A percentile compares a stretch with the other conserved stretches of the same genome.
phyloP scores from a whole-genome alignment of 2,329 filamentous ascomycete genomes.

The Aspergillus novofumigatus region DNA sequence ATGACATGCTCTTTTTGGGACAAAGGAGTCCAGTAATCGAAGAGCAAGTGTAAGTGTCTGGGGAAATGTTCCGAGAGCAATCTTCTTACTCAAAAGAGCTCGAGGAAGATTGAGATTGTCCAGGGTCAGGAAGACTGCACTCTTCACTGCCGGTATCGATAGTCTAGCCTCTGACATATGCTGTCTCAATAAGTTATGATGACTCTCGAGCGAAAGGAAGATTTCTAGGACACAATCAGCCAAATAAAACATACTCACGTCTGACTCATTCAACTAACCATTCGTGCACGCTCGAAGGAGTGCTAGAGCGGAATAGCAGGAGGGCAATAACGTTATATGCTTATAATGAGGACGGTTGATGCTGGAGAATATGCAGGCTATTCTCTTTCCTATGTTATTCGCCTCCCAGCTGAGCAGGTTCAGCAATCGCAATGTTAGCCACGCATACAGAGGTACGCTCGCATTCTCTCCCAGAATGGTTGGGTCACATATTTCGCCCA shows the following conservation, averaged over 20 bases:
- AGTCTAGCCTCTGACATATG: slow-evolving; percentile 10
- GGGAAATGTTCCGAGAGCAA: slow-evolving; percentile 26
- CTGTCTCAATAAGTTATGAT: slow-evolving; percentile 13
- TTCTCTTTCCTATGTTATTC: slow-evolving; percentile 38
- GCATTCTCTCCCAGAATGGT: slow-evolving; percentile 48
- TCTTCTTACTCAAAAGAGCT: slow-evolving; percentile 21
- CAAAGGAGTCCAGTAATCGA: slow-evolving; percentile 29
- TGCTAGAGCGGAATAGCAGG: slow-evolving; percentile 25
- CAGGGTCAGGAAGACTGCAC: slow-evolving; percentile 26
- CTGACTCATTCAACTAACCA: slow-evolving; percentile 30
- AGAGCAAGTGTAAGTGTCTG: slow-evolving; percentile 23
- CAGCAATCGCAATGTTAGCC: slow-evolving; percentile 52
- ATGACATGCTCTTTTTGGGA: slow-evolving; percentile 11
- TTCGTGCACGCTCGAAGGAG: slow-evolving; percentile 33
- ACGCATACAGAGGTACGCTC: slow-evolving; percentile 49
- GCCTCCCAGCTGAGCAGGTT: slow-evolving; percentile 43
- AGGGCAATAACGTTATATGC: slow-evolving; percentile 25
- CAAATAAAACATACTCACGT: neutral
- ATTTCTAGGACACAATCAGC: slow-evolving; percentile 39
- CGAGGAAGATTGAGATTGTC: slow-evolving; percentile 29
- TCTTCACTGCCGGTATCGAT: slow-evolving; percentile 23
- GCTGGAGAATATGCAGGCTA: slow-evolving; percentile 32
- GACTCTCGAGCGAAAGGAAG: slow-evolving; percentile 38
- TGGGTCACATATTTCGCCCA: slow-evolving; percentile 63
- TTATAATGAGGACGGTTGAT: slow-evolving; percentile 32